Base-by-base conservation (phyloP, 495 filamentous ascomycete species). In the Neurospora tetrasperma region DNA sequence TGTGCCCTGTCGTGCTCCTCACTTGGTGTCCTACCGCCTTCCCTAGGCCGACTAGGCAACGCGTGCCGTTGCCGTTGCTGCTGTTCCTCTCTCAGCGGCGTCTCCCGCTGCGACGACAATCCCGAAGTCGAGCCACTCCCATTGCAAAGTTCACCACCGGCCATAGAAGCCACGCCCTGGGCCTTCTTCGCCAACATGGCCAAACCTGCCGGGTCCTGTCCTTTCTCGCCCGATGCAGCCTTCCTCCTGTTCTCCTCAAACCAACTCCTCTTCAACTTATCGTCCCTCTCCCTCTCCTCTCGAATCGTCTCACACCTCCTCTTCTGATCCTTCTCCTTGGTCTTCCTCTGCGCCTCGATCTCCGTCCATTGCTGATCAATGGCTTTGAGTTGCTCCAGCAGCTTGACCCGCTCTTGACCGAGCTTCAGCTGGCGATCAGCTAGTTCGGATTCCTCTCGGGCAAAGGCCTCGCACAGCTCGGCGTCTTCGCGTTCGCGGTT, bases 401-500 rank as follows among this genome's bases (percentile, higher is more conserved):
- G 48, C 16, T 68, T 70, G 7, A 9, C 12, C 23, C 74, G 76
- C 31, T 69, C 73, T 12, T 69, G 70, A 7, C 44, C 59, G 39
- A 78, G 12, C 31, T 35, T 23, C 23, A 76, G 40, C 27, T 48
- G 31, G 23, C 20, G 35, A 11, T 69, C 27, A 16, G 66, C 35
- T 11, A 42, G 40, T 38, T 73, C 71, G 43, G 18, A 4, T 3
- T 71, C 11, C 12, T 69, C 66, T 35, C n/a, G 38, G 44, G 48
- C 44, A 9, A 43, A 38, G 7, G 41, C 69, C 12, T 75, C 46
- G 27, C 54, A 27, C 12, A 78, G 70, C 3, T 31, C 41, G 11
- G 39, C 18, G 35, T 79, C 79, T 69, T 81, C 76, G 8, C 72
- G 20, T 0, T 39, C 76, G 4, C 75, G 76, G n/a, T 35, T 23